Evolutionary conservation across 305 asterid genomes (phyloP).

Genomic region (Andrographis paniculata): DNA sequence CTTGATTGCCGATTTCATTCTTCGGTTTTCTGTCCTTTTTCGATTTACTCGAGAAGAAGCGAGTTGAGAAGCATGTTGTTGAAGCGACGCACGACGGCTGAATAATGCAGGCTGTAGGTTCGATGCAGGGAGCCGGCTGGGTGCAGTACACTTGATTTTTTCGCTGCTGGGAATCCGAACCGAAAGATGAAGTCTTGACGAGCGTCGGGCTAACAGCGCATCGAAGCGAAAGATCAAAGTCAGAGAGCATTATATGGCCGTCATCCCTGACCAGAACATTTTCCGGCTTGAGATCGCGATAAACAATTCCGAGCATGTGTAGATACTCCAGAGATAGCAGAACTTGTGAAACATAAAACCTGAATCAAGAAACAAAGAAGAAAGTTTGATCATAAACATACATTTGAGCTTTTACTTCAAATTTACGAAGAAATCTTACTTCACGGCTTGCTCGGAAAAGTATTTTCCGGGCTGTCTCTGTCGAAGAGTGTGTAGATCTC

Average conservation of each 20-base stretch:
- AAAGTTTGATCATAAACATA: neutral
- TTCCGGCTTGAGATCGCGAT: conserved; percentile 82
- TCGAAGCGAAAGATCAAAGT: conserved; percentile 75
- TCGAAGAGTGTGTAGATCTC: conserved; percentile 64
- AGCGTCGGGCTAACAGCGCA: conserved; percentile 72
- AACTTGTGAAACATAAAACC: conserved; percentile 74
- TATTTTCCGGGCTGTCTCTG: conserved; percentile 76
- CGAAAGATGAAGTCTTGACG: conserved; percentile 46
- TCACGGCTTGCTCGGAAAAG: conserved; percentile 76
- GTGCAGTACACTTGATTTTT: conserved; percentile 42
- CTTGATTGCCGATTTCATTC: conserved; percentile 51
- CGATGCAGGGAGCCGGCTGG: conserved; percentile 72
- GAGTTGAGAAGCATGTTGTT: conserved; percentile 59
- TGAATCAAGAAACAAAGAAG: conserved; percentile 22
- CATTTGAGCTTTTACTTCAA: neutral
- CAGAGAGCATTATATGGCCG: conserved; percentile 84
- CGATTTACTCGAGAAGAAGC: conserved; percentile 50
- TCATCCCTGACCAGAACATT: conserved; percentile 78
- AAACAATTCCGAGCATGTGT: conserved; percentile 79
- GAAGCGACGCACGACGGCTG: conserved; percentile 63
- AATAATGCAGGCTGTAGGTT: conserved; percentile 54
- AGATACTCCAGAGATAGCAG: conserved; percentile 69
- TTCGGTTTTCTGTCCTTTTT: conserved; percentile 51
- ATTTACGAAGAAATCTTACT: conserved; percentile 38
- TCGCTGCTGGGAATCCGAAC: conserved; percentile 33